Evolutionary conservation across 2,329 filamentous ascomycete genomes (phyloP).

Genomic region (Aspergillus phoenicis): DNA sequence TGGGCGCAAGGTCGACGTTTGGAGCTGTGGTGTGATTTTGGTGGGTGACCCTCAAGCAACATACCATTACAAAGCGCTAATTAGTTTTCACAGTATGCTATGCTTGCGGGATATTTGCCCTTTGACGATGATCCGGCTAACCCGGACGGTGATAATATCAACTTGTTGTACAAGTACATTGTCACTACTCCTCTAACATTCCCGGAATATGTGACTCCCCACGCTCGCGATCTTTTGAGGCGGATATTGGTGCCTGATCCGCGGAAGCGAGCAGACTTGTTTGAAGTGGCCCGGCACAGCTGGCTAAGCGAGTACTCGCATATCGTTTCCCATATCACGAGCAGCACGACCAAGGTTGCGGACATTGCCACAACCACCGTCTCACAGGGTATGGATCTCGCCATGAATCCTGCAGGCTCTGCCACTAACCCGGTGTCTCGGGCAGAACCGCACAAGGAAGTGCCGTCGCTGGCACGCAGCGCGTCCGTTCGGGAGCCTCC

Average conservation of each 20-base stretch:
- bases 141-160: slow-evolving; percentile 98
- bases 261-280: slow-evolving; percentile 89
- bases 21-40: slow-evolving; percentile 98
- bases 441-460: slow-evolving; percentile 57
- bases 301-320: slow-evolving; percentile 98
- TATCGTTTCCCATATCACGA: slow-evolving; percentile 95
- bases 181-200: slow-evolving; percentile 96
- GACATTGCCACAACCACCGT: slow-evolving; percentile 83
- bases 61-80: not conserved
- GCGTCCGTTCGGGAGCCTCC: slow-evolving; percentile 87
- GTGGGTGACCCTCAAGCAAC: slow-evolving; percentile 57
- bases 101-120: slow-evolving; percentile 95
- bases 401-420: not conserved
- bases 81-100: slow-evolving; percentile 74
- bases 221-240: slow-evolving; percentile 87
- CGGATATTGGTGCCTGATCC: slow-evolving; percentile 95
- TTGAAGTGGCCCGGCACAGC: slow-evolving; percentile 95
- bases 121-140: slow-evolving; percentile 99
- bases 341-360: slow-evolving; percentile 81
- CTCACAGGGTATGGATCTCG: slow-evolving; percentile 53
- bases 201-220: slow-evolving; percentile 97
- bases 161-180: slow-evolving; percentile 98
- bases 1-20: slow-evolving; percentile 95
- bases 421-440: slow-evolving; percentile 10
- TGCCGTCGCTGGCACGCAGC: slow-evolving; percentile 72